Evolutionary conservation across 805 yeast genomes (phyloP).

Genomic region (Starmerella floris): DNA sequence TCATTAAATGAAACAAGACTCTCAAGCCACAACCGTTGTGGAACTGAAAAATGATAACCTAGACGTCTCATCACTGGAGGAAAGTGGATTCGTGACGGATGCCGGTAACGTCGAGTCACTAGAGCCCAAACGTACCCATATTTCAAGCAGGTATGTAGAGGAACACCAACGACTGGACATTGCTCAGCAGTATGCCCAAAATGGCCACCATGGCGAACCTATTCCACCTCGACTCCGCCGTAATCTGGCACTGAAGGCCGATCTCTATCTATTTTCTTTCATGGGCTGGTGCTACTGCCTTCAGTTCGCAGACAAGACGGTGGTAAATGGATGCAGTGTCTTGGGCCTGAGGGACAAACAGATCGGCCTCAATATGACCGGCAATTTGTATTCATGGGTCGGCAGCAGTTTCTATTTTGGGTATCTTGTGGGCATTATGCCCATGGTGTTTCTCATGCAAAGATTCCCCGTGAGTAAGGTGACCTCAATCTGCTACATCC

Average conservation of each 20-base stretch:
- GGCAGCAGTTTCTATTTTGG: constrained; percentile 50
- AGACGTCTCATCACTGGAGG: too few species aligned
- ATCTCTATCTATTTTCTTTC: background rate
- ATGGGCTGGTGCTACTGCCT: constrained; percentile 7
- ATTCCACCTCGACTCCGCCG: background rate
- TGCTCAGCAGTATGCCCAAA: background rate
- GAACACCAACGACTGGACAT: background rate
- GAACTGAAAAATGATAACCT: too few species aligned
- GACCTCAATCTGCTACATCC: constrained; percentile 34
- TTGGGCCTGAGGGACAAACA: background rate
- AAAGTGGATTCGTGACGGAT: too few species aligned
- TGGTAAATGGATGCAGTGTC: constrained; percentile 1
- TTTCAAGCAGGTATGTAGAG: background rate
- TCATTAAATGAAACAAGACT: too few species aligned
- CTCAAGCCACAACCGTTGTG: too few species aligned
- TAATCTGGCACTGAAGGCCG: background rate
- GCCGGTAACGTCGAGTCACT: background rate
- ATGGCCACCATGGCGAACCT: background rate
- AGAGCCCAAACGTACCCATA: background rate
- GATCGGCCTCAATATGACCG: constrained; percentile 1
- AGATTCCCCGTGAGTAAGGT: constrained; percentile 43
- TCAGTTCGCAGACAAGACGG: constrained; percentile 14
- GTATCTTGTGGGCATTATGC: constrained; percentile 43
- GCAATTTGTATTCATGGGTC: constrained; percentile 30
- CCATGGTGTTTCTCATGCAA: constrained; percentile 37